A percentile compares a stretch with the other conserved stretches of the same genome.
Conservation (phyloP, 441 rosid species). For the Daphne laureola region DNA sequence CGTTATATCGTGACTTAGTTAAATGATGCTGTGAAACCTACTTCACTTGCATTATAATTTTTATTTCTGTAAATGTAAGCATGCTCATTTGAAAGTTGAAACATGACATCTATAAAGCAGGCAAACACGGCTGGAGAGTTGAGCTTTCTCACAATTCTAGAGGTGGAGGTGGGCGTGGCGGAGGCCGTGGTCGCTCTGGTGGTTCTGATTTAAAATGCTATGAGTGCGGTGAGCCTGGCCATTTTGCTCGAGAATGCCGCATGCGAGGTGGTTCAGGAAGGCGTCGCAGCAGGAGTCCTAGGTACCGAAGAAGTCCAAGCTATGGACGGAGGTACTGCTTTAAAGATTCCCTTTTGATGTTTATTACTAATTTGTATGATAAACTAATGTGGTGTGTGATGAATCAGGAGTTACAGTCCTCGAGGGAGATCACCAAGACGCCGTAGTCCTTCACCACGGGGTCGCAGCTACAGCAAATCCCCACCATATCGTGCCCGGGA, state of each 20-base stretch:
- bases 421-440: conserved; percentile 62
- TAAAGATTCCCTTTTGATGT: neutral
- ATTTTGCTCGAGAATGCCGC: conserved; percentile 78
- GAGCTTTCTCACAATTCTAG: conserved; percentile 65
- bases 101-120: conserved; percentile 16
- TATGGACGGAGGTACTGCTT: conserved; percentile 52
- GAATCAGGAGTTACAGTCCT: conserved; percentile 57
- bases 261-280: conserved; percentile 55
- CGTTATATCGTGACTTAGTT: too few species aligned
- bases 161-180: conserved; percentile 52
- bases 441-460: conserved; percentile 58
- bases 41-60: too few species aligned
- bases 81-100: too few species aligned
- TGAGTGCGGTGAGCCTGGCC: conserved; percentile 79
- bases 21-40: too few species aligned
- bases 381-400: conserved; percentile 4
- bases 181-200: conserved; percentile 54
- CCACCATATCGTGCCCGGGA: conserved; percentile 55
- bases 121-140: conserved; percentile 78
- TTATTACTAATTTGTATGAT: conserved; percentile 2
- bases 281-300: conserved; percentile 64
- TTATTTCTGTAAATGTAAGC: too few species aligned
- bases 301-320: conserved; percentile 69
- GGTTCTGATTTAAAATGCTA: conserved; percentile 76
- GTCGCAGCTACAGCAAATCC: conserved; percentile 59